Conservation (phyloP, 768 basidiomycete species). For the Phallus indusiatus region DNA sequence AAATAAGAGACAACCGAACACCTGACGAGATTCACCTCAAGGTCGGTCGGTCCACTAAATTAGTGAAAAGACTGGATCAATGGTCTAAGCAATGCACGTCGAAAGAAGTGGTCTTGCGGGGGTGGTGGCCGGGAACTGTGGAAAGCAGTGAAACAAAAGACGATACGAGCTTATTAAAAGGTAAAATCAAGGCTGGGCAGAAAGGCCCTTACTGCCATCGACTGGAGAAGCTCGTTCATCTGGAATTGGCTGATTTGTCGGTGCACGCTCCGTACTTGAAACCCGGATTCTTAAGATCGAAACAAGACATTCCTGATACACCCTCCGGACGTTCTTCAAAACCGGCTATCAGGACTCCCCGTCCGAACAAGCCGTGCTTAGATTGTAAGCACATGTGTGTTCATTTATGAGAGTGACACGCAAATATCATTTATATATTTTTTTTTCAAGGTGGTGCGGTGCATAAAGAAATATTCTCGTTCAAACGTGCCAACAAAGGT, state of each 20-base stretch:
- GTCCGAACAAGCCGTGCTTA: slow-evolving; percentile 24
- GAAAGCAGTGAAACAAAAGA: slow-evolving; percentile 29
- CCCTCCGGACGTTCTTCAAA: slow-evolving; percentile 11
- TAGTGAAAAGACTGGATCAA: slow-evolving; percentile 62
- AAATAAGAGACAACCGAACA: slow-evolving; percentile 23
- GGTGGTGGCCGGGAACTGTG: slow-evolving; percentile 58
- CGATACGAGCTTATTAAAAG: slow-evolving; percentile 47
- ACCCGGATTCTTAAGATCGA: slow-evolving; percentile 33
- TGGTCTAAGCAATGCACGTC: slow-evolving; percentile 79
- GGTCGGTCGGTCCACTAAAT: slow-evolving; percentile 69
- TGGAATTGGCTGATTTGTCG: slow-evolving; percentile 67
- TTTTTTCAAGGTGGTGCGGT: slow-evolving; percentile 38
- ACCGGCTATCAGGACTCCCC: slow-evolving; percentile 16
- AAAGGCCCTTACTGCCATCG: slow-evolving; percentile 63
- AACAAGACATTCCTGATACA: slow-evolving; percentile 19
- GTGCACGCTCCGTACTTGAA: slow-evolving; percentile 51
- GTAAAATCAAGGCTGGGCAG: slow-evolving; percentile 50
- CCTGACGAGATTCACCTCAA: slow-evolving; percentile 52
- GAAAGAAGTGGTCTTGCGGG: slow-evolving; percentile 62
- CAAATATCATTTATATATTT: too few relatives aligned
- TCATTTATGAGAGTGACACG: slow-evolving; percentile 23
- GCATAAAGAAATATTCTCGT: slow-evolving; percentile 77
- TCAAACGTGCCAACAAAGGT: slow-evolving; percentile 45
- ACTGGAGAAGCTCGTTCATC: slow-evolving; percentile 68
- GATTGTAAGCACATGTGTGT: slow-evolving; percentile 31